Evolutionary conservation across 2,329 filamentous ascomycete genomes (phyloP).

Genomic region (Alternaria dauci): DNA sequence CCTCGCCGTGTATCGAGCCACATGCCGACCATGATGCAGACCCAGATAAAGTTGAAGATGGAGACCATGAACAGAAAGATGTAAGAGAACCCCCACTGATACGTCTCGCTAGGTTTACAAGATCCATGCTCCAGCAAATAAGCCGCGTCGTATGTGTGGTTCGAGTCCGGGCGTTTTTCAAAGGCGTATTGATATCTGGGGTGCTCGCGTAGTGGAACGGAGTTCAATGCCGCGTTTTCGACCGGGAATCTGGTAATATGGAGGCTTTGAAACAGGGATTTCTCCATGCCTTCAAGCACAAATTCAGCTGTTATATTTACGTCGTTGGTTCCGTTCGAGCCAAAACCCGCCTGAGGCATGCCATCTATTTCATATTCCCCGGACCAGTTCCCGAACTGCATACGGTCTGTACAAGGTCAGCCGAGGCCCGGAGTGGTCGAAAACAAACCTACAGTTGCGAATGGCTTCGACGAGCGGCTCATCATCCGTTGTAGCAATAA

Average conservation of each 20-base stretch:
- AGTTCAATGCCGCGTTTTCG: neutral
- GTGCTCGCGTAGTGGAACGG: neutral
- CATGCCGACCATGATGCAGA: slow-evolving; percentile 45
- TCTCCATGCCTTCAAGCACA: neutral
- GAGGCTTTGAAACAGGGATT: neutral
- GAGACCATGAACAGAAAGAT: slow-evolving; percentile 48
- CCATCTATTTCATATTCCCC: neutral
- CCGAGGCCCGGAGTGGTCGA: neutral
- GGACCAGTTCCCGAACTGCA: neutral
- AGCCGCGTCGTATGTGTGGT: slow-evolving; percentile 21
- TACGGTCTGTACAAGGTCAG: neutral
- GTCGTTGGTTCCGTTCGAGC: neutral
- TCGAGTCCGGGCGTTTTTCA: slow-evolving; percentile 24
- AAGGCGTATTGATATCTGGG: slow-evolving; percentile 10
- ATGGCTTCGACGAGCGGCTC: slow-evolving; percentile 14
- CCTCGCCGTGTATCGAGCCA: slow-evolving; percentile 42
- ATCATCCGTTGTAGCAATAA: neutral
- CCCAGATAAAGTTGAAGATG: slow-evolving; percentile 47
- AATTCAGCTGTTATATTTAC: neutral
- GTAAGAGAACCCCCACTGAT: slow-evolving; percentile 49
- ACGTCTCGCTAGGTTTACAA: slow-evolving; percentile 43
- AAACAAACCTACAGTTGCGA: slow-evolving; percentile 24
- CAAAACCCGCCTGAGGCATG: neutral
- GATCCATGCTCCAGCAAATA: slow-evolving; percentile 37
- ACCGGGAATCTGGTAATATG: neutral